Evolutionary conservation across 164 flowering plant species (phyloP), one percentile per base, ranked within the genome.

Genomic region (Tetrastigma voinierianum): DNA sequence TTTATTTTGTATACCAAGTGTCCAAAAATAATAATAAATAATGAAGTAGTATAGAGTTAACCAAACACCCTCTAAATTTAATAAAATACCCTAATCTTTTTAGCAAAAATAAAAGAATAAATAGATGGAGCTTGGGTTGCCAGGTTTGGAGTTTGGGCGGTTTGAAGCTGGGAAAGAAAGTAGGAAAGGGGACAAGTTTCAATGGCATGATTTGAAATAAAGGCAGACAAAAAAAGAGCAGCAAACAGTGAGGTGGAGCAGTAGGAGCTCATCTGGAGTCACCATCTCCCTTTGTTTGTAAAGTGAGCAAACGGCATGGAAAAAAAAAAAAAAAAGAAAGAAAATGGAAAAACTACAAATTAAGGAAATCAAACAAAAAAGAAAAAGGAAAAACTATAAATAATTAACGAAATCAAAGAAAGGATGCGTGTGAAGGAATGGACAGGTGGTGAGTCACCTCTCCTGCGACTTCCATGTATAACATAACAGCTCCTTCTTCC

Each of bases 381-480:
- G n/a, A n/a, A n/a, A 61, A 66, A 2, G 51, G 59, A 9, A 59
- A 9, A 15, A 43, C 9, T 15, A 45, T 62, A 60, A 19, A n/a
- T n/a, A 60, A 19, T 45, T 20, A 15, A 51, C 18, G 21, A 43
- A 64, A 21, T 23, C 24, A 59, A n/a, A 25, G 13, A 61, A 13
- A 65, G 14, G 64, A 55, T 43, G 10, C 10, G 62, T 15, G n/a
- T 16, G 6, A 45, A 54, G 51, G 51, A 20, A 51, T 44, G 65
- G 45, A 32, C 64, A 67, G 46, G 44, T 48, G 64, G 58, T 47
- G 68, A 51, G 46, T 46, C 57, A 21, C 49, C 59, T 46, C 51
- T 23, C 53, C 32, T 73, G 66, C 72, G 60, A 69, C 61, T 73
- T 46, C 75, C 67, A 56, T 20, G 19, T 23, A 57, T n/a, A n/a